These are phyloP conservation scores for Cercophora samala DNA, from an alignment of 495 filamentous ascomycete genomes.

Conservation along the genomic window DNA sequence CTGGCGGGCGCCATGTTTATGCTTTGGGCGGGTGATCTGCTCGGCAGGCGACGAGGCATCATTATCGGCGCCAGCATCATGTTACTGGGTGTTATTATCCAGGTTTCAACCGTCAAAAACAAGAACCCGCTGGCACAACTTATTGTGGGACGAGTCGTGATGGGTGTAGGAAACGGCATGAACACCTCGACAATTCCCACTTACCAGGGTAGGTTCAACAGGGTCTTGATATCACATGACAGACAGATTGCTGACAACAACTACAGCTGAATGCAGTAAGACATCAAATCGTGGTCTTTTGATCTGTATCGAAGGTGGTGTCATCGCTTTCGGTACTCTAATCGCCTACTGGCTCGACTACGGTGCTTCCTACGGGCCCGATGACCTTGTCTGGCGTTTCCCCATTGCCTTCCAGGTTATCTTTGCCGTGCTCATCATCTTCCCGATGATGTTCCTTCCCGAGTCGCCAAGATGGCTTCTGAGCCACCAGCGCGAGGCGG, in stretches of 20 bases:
- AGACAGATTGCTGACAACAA: neutral
- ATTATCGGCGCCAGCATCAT: conserved; percentile 63
- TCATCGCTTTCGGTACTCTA: conserved; percentile 73
- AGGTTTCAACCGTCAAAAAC: conserved; percentile 52
- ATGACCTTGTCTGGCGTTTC: conserved; percentile 70
- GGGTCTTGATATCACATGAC: neutral
- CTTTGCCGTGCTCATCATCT: conserved; percentile 64
- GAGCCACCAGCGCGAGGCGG: conserved; percentile 61
- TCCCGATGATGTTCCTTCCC: conserved; percentile 64
- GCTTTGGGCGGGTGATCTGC: conserved; percentile 61
- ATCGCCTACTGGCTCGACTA: conserved; percentile 86
- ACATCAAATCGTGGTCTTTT: conserved; percentile 74
- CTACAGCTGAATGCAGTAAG: conserved; percentile 59
- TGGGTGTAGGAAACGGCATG: conserved; percentile 73
- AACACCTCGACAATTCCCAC: conserved; percentile 77
- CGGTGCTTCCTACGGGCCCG: conserved; percentile 64
- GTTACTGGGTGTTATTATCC: conserved; percentile 71
- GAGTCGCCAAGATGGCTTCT: conserved; percentile 78
- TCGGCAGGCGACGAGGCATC: conserved; percentile 60
- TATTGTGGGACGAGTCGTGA: conserved; percentile 69
- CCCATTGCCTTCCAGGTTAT: conserved; percentile 80
- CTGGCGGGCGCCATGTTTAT: conserved; percentile 70
- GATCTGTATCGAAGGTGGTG: conserved; percentile 79
- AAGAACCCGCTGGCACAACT: conserved; percentile 57
- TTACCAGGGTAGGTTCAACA: conserved; percentile 61